These are phyloP conservation scores for Mycena chlorophos DNA, from an alignment of 768 basidiomycete species.

Conservation along the genomic window DNA sequence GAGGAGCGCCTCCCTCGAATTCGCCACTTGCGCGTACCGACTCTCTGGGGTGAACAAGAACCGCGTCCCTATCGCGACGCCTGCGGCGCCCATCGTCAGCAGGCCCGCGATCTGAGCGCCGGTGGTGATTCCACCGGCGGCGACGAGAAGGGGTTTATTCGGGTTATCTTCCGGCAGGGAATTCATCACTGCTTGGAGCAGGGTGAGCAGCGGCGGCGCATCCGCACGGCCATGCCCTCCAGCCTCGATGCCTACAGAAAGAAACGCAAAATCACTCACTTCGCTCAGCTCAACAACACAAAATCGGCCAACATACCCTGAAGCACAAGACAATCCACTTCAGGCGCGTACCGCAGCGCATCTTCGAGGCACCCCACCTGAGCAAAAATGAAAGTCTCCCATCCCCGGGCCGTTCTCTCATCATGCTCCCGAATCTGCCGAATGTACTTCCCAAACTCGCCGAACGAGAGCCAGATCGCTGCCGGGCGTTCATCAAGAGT, in stretches of 20 bases:
- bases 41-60: conserved; percentile 57
- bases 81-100: conserved; percentile 54
- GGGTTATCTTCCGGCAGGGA: conserved; percentile 28
- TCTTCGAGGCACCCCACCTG: conserved; percentile 47
- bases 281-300: not conserved
- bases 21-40: conserved; percentile 21
- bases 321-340: conserved; percentile 43
- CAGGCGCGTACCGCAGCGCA: conserved; percentile 41
- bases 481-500: conserved; percentile 53
- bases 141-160: conserved; percentile 46
- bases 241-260: conserved; percentile 5
- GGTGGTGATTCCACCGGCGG: conserved; percentile 59
- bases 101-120: conserved; percentile 52
- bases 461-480: conserved; percentile 67
- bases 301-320: conserved; percentile 55
- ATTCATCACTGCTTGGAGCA: conserved; percentile 37
- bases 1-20: conserved; percentile 29
- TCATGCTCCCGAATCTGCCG: conserved; percentile 44
- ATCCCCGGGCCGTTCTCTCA: conserved; percentile 28
- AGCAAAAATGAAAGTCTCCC: conserved; percentile 53
- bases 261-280: not conserved
- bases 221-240: conserved; percentile 27
- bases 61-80: conserved; percentile 58
- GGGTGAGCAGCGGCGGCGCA: conserved; percentile 38
- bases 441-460: conserved; percentile 54